These are phyloP conservation scores for Venturiaceae sp. DNA, from an alignment of 2,329 filamentous ascomycete species.

Conservation along the genomic window DNA sequence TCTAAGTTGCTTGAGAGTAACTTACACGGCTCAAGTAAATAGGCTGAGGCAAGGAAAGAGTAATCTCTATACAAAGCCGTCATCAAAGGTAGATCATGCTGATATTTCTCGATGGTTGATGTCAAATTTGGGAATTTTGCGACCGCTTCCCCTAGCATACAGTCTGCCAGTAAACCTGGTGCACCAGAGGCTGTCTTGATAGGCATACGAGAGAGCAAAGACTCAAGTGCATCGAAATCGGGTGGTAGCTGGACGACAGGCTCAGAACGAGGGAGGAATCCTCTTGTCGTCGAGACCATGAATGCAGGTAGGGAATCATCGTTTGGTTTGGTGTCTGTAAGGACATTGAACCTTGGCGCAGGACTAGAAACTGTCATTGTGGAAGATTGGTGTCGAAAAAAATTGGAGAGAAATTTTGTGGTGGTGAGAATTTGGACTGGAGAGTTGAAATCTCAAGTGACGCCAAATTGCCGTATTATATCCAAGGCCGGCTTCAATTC, in stretches of 20 bases:
- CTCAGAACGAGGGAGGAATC: slow-evolving; percentile 58
- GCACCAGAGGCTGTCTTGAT: slow-evolving; percentile 64
- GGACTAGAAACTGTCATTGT: slow-evolving; percentile 1
- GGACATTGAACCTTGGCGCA: slow-evolving; percentile 43
- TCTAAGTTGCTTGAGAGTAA: slow-evolving; percentile 39
- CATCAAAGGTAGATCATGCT: slow-evolving; percentile 65
- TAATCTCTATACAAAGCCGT: slow-evolving; percentile 89
- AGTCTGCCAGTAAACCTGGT: slow-evolving; percentile 67
- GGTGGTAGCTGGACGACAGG: slow-evolving; percentile 49
- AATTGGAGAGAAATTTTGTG: neutral
- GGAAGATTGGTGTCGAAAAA: neutral
- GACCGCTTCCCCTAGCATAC: slow-evolving; percentile 66
- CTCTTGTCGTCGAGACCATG: slow-evolving; percentile 67
- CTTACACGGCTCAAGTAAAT: slow-evolving; percentile 86
- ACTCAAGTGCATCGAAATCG: slow-evolving; percentile 64
- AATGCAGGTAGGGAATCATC: slow-evolving; percentile 61
- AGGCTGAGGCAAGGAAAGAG: slow-evolving; percentile 80
- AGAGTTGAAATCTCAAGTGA: no score
- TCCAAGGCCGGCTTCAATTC: no score
- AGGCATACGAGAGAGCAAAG: slow-evolving; percentile 66
- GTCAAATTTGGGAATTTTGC: slow-evolving; percentile 70
- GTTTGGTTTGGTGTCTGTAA: slow-evolving; percentile 52
- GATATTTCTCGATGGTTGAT: slow-evolving; percentile 58
- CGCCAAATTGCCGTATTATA: no score
- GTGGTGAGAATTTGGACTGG: neutral